Evolutionary conservation across 2,329 filamentous ascomycete species (phyloP), one percentile per base, ranked within the genome.

Genomic region (Diaporthe nobilis): DNA sequence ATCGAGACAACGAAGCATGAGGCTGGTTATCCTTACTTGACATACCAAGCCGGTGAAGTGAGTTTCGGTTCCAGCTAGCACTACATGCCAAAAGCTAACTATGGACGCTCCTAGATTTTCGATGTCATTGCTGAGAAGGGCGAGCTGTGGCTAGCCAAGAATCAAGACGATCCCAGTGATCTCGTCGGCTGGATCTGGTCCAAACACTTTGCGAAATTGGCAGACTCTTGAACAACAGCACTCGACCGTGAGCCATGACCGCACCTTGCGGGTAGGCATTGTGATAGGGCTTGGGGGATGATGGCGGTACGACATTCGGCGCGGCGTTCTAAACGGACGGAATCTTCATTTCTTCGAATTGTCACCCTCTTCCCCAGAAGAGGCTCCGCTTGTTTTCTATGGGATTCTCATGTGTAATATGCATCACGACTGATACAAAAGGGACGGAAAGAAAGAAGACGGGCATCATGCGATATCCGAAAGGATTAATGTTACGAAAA

Each of bases 131-230:
- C 94, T 42, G 96, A 98, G 84, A 98, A 98, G 83, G 97, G 97
- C 78, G 97, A 99, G 87, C 90, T 98, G 67, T 99, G 97, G 97
- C 91, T 99, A 75, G 97, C 97, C 72, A 95, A 95, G 84, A 99
- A 99, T 82, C 97, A 99, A 85, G 97, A 99, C 82, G 97, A 99
- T 84, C 87, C 92, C 1, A 89, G 87, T 15, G 90, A 94, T 78
- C 90, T 92, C 78, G 92, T 98, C 47, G 97, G 97, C 71, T 99
- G 97, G 97, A 98, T 99, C 81, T 99, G 97, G 97, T 98, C 96
- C 81, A 98, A 98, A 84, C 97, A 99, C 86, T 99, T 99, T 88
- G 94, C 94, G 72, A 91, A 90, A 82, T 82, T 92, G 78, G 90
- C 90, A 67, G 90, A 91, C 81, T 85, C 85, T 72, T 77, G 42